phyloP scores from a whole-genome alignment of 352 stramenopile species.

The Phytophthora kernoviae region DNA sequence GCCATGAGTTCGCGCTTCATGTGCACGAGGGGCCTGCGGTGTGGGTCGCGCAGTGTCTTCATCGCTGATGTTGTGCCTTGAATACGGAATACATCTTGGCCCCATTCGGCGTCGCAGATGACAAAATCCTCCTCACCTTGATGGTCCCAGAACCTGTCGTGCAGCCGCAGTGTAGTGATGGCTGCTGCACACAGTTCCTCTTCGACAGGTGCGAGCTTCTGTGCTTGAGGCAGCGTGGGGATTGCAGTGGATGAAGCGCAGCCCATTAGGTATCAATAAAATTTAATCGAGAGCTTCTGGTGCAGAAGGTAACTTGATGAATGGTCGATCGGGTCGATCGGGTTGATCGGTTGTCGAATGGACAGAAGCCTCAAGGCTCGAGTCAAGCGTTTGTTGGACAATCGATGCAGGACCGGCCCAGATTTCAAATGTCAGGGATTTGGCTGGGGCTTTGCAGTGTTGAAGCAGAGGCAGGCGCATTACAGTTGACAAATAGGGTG shows the following conservation, averaged over 20 bases:
- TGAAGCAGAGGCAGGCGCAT: conserved; percentile 3
- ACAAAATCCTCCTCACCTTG: conserved; percentile 39
- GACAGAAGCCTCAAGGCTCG: neutral
- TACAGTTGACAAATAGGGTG: neutral
- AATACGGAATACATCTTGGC: conserved; percentile 38
- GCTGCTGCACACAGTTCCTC: conserved; percentile 29
- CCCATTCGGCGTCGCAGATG: conserved; percentile 35
- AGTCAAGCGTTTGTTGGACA: conserved; percentile 12
- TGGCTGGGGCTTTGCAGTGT: conserved; percentile 22
- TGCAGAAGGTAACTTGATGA: conserved; percentile 22
- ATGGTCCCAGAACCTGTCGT: conserved; percentile 39
- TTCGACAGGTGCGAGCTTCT: conserved; percentile 24
- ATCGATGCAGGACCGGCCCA: conserved; percentile 10
- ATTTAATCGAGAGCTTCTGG: conserved; percentile 8
- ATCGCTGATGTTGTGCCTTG: conserved; percentile 36
- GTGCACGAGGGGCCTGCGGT: conserved; percentile 38
- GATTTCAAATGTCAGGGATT: conserved; percentile 18
- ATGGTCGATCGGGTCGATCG: conserved; percentile 12
- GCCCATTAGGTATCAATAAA: conserved; percentile 35
- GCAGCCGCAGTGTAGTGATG: conserved; percentile 42
- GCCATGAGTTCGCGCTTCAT: conserved; percentile 45
- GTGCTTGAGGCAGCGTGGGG: conserved; percentile 22
- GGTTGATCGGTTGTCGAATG: neutral
- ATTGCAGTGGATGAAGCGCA: conserved; percentile 40
- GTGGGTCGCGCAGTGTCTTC: conserved; percentile 38